Evolutionary conservation across 1,284 basidiomycete species (phyloP), one percentile per base, ranked within the genome.

Genomic region (Phellinidium pouzarii): DNA sequence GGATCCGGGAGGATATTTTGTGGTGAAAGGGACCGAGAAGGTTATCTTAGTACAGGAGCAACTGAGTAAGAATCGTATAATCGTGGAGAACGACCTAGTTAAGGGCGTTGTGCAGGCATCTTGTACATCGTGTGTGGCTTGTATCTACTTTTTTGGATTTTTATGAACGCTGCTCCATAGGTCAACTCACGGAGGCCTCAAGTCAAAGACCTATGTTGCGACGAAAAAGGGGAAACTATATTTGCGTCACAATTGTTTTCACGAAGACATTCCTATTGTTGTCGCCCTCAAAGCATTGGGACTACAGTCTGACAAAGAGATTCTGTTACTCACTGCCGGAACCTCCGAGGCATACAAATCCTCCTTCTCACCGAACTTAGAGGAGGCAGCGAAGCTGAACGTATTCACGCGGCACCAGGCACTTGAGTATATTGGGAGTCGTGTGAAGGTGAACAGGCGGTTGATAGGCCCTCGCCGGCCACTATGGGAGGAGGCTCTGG

Each of bases 1-100:
- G 55, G 97, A 99, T 71, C 96, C 96, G 2, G 96, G 96, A 19
- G 96, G 96, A 5, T 99, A 99, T 69, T 99, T 99, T 70, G 90
- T 99, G 54, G 95, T 99, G 49, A 98, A 96, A 68, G 96, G 96
- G 11, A 99, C 97, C 17, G 96, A 99, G 71, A 99, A 99, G 74
- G 96, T 99, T 63, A 99, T 99, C 60, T 77, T 99, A 54, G 95
- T 99, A 1, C 96, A 99, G 68, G 97, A 99, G 68, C 96, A 99
- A 71, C 73, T 99, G 63, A 94, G 91, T 76, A 99, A 99, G 76
- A 99, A 99, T 71, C 83, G 96, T 54, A 99, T 99, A 66, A 96
- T 99, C 59, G 95, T 99, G 59, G 97, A 99, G 73, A 88, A 87
- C 36, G 91, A 98, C 69, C 72, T 80, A 5, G 86, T 87, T 44